Base-by-base conservation (phyloP, 345 rosid genomes). In the Salix udensis region DNA sequence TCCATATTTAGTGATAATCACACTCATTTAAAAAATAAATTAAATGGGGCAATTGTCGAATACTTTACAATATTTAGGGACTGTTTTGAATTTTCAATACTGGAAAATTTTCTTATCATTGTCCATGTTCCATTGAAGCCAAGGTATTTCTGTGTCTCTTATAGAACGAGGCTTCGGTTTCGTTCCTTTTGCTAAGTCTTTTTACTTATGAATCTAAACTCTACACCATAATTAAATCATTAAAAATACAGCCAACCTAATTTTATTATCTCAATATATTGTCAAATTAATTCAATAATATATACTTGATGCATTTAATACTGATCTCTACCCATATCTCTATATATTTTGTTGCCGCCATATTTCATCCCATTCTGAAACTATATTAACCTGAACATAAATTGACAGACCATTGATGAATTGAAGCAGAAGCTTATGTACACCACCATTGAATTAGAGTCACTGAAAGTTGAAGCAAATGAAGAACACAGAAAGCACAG, bases 371-470 rank as follows among this genome's bases (percentile, higher is more conserved):
- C 42, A 16, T 31, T 26, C 19, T 68, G 21, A 69, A 23, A 31
- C 72, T 76, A 65, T 40, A 75, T 31, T 52, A 11, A 68, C 30
- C 8, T 44, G 30, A 46, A 53, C 73, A 73, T 66, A 69, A n/a
- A 7, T 72, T 70, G 23, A 69, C 96, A 96, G 98, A 81, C 74
- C 67, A 46, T 87, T 76, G 92, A 90, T 73, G 95, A 88, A 10
- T 68, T 91, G 84, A 87, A 86, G 80, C 88, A 91, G 83, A 90
- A 87, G 85, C 91, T 96, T 72, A 84, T 91, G 52, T 87, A 58
- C 80, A 79, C 84, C 55, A 75, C 87, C 18, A 67, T 91, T 5
- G 97, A 94, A 75, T 80, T 94, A 11, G 95, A 96, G 67, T 72
- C 93, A 3, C 74, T 87, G 34, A 92, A 85, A 85, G 75, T 81